Conservation (phyloP, 768 basidiomycete species). For the Brasilioporus rufonigricans region DNA sequence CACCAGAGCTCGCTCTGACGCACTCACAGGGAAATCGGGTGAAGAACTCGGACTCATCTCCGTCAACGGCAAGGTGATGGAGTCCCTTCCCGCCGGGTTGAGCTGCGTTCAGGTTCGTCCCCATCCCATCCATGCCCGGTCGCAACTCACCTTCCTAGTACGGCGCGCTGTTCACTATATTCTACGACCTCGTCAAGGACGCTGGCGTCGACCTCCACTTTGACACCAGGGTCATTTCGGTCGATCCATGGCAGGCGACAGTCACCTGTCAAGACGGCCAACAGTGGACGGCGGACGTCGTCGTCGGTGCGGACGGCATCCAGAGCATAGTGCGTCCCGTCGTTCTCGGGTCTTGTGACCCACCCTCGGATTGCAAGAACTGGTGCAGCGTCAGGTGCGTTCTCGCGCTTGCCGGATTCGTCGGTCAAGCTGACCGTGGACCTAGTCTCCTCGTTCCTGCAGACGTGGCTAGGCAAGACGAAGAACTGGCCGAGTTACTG, state of each 20-base stretch:
- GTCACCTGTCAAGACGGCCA: conserved; percentile 41
- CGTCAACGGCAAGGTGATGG: conserved; percentile 43
- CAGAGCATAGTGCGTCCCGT: conserved; percentile 41
- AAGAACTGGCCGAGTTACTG: conserved; percentile 12
- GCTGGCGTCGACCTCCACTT: conserved; percentile 49
- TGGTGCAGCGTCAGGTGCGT: conserved; percentile 17
- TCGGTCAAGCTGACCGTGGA: neutral
- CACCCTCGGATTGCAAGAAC: conserved; percentile 12
- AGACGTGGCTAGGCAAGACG: conserved; percentile 15
- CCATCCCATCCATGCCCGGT: neutral
- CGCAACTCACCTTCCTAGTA: conserved; percentile 36
- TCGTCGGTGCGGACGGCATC: conserved; percentile 64
- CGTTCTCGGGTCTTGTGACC: conserved; percentile 21
- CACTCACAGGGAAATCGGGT: conserved; percentile 38
- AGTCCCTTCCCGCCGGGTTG: conserved; percentile 45
- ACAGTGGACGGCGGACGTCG: conserved; percentile 44
- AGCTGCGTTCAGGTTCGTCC: conserved; percentile 45
- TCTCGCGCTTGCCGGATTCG: neutral
- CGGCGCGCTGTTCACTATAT: conserved; percentile 46
- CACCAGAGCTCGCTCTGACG: neutral
- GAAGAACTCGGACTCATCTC: conserved; percentile 43
- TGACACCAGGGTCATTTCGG: conserved; percentile 35
- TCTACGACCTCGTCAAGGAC: conserved; percentile 44
- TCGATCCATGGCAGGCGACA: conserved; percentile 31
- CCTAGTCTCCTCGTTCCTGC: conserved; percentile 18